These are phyloP conservation scores for Zizania palustris DNA, from an alignment of 202 grass and related monocot species.

Conservation along the genomic window DNA sequence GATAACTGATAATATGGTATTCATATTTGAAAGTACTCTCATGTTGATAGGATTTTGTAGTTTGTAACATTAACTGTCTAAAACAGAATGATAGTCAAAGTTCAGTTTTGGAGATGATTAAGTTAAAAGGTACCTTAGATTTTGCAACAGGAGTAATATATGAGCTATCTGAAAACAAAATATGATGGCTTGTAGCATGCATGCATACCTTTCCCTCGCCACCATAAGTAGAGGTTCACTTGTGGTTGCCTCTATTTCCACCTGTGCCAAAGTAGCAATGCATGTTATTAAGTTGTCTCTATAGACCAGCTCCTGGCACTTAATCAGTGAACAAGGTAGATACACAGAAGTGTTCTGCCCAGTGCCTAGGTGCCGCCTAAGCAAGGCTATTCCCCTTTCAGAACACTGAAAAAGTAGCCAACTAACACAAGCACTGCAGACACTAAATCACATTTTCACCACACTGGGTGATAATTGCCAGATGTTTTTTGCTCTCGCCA, in stretches of 20 bases:
- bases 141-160: background rate
- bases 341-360: background rate
- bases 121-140: no score
- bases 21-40: no score
- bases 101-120: no score
- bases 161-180: background rate
- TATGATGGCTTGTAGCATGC: background rate
- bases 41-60: no score
- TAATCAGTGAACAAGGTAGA: background rate
- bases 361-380: background rate
- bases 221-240: slow-evolving; percentile 62
- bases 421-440: slow-evolving; percentile 13
- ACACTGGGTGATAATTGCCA: slow-evolving; percentile 54
- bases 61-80: no score
- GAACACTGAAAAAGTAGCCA: background rate
- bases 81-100: no score
- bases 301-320: background rate
- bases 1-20: no score
- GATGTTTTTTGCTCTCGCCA: slow-evolving; percentile 70
- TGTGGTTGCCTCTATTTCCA: slow-evolving; percentile 77
- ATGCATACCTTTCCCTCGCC: slow-evolving; percentile 70
- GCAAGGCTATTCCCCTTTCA: background rate
- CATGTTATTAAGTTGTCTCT: background rate
- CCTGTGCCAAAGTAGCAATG: slow-evolving; percentile 38
- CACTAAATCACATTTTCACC: background rate